Conservation (phyloP, 495 filamentous ascomycete genomes). For the Trichoderma asperelloides region DNA sequence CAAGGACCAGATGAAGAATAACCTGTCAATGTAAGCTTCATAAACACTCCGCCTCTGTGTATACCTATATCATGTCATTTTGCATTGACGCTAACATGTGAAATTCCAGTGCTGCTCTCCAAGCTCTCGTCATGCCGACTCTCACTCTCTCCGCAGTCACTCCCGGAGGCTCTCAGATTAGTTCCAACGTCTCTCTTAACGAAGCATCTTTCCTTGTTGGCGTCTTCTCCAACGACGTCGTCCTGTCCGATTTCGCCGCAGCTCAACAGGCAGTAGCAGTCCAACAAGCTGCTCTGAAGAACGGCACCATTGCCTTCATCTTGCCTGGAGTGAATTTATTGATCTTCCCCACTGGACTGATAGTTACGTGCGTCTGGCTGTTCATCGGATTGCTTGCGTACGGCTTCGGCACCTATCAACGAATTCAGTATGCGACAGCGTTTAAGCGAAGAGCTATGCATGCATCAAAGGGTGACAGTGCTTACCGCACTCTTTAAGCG, state of each 20-base stretch:
- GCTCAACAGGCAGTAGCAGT: slow-evolving; percentile 32
- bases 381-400: slow-evolving; percentile 45
- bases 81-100: neutral
- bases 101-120: slow-evolving; percentile 37
- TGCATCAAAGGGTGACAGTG: neutral
- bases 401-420: slow-evolving; percentile 51
- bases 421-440: slow-evolving; percentile 54
- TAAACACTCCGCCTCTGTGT: neutral
- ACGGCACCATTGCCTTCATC: slow-evolving; percentile 46
- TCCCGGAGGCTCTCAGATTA: slow-evolving; percentile 34
- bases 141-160: slow-evolving; percentile 49
- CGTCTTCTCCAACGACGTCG: slow-evolving; percentile 46
- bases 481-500: neutral
- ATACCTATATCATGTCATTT: too few species aligned
- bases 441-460: slow-evolving; percentile 34
- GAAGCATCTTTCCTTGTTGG: slow-evolving; percentile 63
- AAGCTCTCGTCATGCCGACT: slow-evolving; percentile 52
- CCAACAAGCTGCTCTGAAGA: slow-evolving; percentile 22
- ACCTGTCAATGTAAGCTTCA: slow-evolving; percentile 32
- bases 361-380: slow-evolving; percentile 57
- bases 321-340: slow-evolving; percentile 57
- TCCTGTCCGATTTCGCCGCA: slow-evolving; percentile 32
- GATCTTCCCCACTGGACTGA: slow-evolving; percentile 58
- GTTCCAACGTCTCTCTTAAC: slow-evolving; percentile 52
- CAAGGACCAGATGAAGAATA: slow-evolving; percentile 27